Evolutionary conservation across 1,284 basidiomycete species (phyloP).

Genomic region (Cryptococcus sp.): DNA sequence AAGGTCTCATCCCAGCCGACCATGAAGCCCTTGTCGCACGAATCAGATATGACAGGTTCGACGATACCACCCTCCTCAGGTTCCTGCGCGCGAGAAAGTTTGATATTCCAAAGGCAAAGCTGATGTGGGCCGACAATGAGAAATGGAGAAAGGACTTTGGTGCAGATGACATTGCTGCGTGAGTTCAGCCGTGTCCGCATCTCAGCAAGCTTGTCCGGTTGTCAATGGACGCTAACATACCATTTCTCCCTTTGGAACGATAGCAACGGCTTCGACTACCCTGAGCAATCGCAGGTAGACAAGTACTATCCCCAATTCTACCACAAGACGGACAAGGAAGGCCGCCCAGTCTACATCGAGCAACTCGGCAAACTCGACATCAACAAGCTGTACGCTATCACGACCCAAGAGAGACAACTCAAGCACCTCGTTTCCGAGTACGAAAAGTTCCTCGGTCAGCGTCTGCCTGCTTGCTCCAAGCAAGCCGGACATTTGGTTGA

Average conservation of each 20-base stretch:
- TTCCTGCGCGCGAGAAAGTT: constrained; percentile 94
- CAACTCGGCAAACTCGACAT: constrained; percentile 88
- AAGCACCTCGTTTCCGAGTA: constrained; percentile 90
- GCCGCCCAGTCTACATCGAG: constrained; percentile 94
- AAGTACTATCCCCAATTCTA: constrained; percentile 96
- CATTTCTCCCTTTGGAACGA: constrained; percentile 1
- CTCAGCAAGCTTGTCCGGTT: too few species aligned
- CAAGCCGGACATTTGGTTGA: constrained; percentile 82
- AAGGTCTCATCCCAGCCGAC: constrained; percentile 44
- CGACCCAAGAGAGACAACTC: constrained; percentile 85
- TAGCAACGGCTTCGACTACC: constrained; percentile 81
- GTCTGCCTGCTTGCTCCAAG: constrained; percentile 75
- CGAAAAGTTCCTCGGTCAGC: constrained; percentile 79
- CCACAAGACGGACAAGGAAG: constrained; percentile 95
- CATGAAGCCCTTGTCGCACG: constrained; percentile 39
- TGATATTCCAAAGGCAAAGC: constrained; percentile 76
- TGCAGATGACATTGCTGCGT: constrained; percentile 85
- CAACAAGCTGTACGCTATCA: constrained; percentile 74
- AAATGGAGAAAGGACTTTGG: constrained; percentile 88
- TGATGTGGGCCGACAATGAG: constrained; percentile 81
- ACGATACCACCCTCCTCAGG: constrained; percentile 76
- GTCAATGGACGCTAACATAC: neutral
- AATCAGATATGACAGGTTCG: constrained; percentile 65
- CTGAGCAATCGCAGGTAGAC: constrained; percentile 79
- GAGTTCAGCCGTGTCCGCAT: constrained; percentile 36